Conservation (phyloP, 1,284 basidiomycete genomes). For the Irpex sp. region DNA sequence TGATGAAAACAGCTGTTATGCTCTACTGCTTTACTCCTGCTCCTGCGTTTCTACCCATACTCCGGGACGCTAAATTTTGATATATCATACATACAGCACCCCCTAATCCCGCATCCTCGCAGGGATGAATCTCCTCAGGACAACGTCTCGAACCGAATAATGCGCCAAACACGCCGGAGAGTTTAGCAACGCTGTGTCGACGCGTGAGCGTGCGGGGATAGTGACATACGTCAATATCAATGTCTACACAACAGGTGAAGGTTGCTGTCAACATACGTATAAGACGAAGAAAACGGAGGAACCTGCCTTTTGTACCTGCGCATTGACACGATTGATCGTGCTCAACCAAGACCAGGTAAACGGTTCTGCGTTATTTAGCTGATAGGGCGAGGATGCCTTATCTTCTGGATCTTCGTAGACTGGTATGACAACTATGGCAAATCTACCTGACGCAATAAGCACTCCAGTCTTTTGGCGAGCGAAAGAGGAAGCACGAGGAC, state of each 20-base stretch:
- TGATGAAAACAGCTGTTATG: no score
- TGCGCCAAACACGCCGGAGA: slow-evolving; percentile 69
- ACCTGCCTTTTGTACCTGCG: slow-evolving; percentile 91
- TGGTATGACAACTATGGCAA: slow-evolving; percentile 86
- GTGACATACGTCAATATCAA: slow-evolving; percentile 88
- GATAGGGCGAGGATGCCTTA: slow-evolving; percentile 54
- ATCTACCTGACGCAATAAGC: slow-evolving; percentile 44
- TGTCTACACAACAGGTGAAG: slow-evolving; percentile 49
- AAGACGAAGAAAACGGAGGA: slow-evolving; percentile 1
- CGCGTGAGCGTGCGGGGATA: slow-evolving; percentile 68
- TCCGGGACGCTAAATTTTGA: no score
- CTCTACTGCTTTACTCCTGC: no score
- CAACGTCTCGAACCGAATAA: slow-evolving; percentile 84
- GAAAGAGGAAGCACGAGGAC: slow-evolving; percentile 18
- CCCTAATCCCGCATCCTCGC: slow-evolving; percentile 85
- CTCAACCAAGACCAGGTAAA: slow-evolving; percentile 95
- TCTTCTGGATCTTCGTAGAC: slow-evolving; percentile 85
- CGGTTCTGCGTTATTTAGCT: slow-evolving; percentile 62
- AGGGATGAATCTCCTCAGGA: slow-evolving; percentile 84
- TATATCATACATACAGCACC: neutral
- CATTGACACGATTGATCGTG: slow-evolving; percentile 95
- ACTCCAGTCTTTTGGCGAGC: neutral
- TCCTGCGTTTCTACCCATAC: no score
- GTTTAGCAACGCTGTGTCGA: slow-evolving; percentile 49
- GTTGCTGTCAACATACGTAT: neutral